phyloP scores from a whole-genome alignment of 768 basidiomycete genomes.

The Cyclocybe aegerita region DNA sequence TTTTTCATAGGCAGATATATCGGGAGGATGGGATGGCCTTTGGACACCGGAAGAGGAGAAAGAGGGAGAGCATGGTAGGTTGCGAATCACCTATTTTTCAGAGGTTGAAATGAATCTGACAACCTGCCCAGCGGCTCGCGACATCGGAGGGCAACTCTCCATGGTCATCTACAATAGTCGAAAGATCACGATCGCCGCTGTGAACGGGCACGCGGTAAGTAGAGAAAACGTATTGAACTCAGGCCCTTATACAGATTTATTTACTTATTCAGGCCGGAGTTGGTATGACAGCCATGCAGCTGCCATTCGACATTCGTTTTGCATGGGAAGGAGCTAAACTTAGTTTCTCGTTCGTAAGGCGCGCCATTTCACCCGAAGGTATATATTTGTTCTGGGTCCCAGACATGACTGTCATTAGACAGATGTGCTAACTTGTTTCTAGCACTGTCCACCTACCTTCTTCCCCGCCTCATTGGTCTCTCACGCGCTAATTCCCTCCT shows the following conservation, averaged over 20 bases:
- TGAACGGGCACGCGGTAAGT: conserved; percentile 46
- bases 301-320: conserved; percentile 50
- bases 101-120: not conserved
- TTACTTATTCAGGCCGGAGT: conserved; percentile 41
- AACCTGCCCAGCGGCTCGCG: conserved; percentile 37
- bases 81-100: not conserved
- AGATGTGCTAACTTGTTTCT: not conserved
- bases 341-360: conserved; percentile 44
- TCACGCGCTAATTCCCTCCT: conserved; percentile 52
- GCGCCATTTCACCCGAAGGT: conserved; percentile 54
- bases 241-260: not conserved
- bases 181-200: conserved; percentile 49
- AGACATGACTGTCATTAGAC: too few species aligned
- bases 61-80: conserved; percentile 47
- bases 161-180: conserved; percentile 48
- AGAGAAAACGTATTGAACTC: not conserved
- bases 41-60: conserved; percentile 39
- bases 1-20: conserved; percentile 44
- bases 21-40: conserved; percentile 44
- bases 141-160: conserved; percentile 42
- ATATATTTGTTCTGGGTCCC: not conserved
- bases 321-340: conserved; percentile 47
- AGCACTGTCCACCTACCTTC: conserved; percentile 39
- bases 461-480: conserved; percentile 54
- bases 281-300: conserved; percentile 43